phyloP scores from a whole-genome alignment of 768 basidiomycete genomes.

The Mycena sanguinolenta region DNA sequence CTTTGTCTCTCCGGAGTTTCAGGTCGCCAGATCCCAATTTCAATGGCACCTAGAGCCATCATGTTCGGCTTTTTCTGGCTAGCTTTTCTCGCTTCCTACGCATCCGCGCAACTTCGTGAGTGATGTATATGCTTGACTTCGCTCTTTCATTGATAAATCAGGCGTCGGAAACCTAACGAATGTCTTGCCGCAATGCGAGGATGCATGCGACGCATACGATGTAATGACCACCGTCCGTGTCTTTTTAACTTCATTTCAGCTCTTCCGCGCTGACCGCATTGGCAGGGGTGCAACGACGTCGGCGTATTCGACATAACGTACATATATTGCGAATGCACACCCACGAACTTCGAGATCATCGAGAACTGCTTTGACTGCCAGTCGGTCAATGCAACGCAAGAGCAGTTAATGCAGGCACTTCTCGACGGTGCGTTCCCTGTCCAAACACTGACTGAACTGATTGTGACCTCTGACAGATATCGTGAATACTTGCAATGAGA shows the following conservation, averaged over 20 bases:
- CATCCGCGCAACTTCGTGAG: no score
- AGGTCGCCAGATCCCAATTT: no score
- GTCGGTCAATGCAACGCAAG: constrained; percentile 32
- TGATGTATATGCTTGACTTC: no score
- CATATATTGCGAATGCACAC: constrained; percentile 38
- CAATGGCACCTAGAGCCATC: no score
- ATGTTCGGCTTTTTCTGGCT: no score
- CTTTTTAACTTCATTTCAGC: not conserved
- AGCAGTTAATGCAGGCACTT: constrained; percentile 26
- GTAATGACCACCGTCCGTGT: constrained; percentile 31
- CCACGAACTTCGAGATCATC: constrained; percentile 31
- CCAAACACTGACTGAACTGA: not conserved
- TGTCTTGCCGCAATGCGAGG: constrained; percentile 32
- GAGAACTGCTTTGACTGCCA: constrained; percentile 36
- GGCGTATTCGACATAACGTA: constrained; percentile 36
- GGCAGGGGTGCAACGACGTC: constrained; percentile 30
- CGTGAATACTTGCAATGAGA: constrained; percentile 31
- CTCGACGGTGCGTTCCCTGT: constrained; percentile 31
- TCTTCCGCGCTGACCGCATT: not conserved
- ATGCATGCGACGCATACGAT: constrained; percentile 26
- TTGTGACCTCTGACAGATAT: constrained; percentile 16
- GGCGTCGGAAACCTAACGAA: constrained; percentile 35
- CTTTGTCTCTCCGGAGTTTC: no score
- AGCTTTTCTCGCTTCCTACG: no score
- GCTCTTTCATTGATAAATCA: no score